A percentile compares a stretch with the other conserved stretches of the same genome.
Conservation (phyloP, 208 protist genomes). For the Wallacemonas collosoma region DNA sequence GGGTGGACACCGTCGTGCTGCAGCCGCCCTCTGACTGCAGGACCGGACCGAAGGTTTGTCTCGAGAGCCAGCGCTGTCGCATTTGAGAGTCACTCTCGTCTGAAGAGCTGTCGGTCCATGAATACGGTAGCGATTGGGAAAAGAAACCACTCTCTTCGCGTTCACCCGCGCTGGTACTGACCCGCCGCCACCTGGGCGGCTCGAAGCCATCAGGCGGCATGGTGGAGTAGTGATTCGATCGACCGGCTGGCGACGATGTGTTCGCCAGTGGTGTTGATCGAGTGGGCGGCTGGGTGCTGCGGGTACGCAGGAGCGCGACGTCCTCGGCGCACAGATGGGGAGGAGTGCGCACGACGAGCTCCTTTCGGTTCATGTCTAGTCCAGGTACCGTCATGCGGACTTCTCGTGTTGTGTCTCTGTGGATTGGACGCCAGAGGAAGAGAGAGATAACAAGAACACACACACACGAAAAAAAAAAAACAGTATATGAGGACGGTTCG, state of each 20-base stretch:
- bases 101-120: slow-evolving; percentile 40
- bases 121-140: slow-evolving; percentile 29
- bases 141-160: slow-evolving; percentile 12
- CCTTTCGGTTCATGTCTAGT: background rate
- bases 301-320: slow-evolving; percentile 1
- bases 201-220: background rate
- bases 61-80: slow-evolving; percentile 33
- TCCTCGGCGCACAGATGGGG: slow-evolving; percentile 8
- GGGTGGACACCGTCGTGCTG: slow-evolving; percentile 24
- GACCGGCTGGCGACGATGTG: slow-evolving; percentile 4
- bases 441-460: too few relatives aligned
- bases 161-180: slow-evolving; percentile 2
- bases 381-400: background rate
- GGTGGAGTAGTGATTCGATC: background rate
- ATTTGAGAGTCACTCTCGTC: slow-evolving; percentile 25
- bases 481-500: too few relatives aligned
- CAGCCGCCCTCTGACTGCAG: slow-evolving; percentile 36
- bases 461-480: too few relatives aligned
- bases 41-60: slow-evolving; percentile 42
- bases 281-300: background rate
- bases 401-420: too few relatives aligned
- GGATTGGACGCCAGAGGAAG: too few relatives aligned
- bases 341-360: slow-evolving; percentile 17
- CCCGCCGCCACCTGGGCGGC: background rate
- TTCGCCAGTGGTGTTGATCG: slow-evolving; percentile 14